These are phyloP conservation scores for Scytalidium sp. DNA, from an alignment of 2,329 filamentous ascomycete species.

Conservation along the genomic window DNA sequence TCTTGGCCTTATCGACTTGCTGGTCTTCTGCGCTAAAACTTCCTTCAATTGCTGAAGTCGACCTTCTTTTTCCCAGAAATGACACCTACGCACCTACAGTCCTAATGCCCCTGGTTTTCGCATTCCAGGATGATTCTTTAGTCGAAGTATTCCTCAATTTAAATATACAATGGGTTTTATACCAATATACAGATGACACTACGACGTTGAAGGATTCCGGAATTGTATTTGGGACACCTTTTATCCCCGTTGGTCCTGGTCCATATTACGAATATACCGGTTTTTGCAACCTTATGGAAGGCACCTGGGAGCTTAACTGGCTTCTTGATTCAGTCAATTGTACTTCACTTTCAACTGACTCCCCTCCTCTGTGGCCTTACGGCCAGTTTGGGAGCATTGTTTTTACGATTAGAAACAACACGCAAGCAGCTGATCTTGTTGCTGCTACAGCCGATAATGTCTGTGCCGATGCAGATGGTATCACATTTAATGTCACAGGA, in stretches of 20 bases:
- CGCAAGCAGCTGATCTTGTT: slow-evolving; percentile 4
- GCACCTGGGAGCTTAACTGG: slow-evolving; percentile 2
- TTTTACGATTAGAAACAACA: slow-evolving; percentile 3
- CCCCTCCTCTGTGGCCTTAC: background rate
- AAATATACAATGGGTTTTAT: background rate
- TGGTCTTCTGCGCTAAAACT: background rate
- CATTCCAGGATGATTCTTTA: slow-evolving; percentile 20
- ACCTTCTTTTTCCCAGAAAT: slow-evolving; percentile 25
- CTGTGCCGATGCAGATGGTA: background rate
- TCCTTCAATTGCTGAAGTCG: slow-evolving; percentile 13
- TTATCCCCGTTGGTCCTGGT: slow-evolving; percentile 1
- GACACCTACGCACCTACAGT: slow-evolving; percentile 20
- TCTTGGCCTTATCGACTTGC: background rate
- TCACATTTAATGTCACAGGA: background rate
- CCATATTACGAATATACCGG: background rate
- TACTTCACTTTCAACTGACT: background rate
- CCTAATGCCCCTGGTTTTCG: slow-evolving; percentile 23
- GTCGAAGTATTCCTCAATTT: slow-evolving; percentile 7
- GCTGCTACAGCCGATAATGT: slow-evolving; percentile 4
- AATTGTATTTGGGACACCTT: background rate
- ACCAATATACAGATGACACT: background rate
- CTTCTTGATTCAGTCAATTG: background rate
- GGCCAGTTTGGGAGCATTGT: background rate
- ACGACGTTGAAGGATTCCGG: background rate
- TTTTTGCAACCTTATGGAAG: background rate